Base-by-base conservation (phyloP, 768 basidiomycete genomes). In the Symmetrospora coprosmae region DNA sequence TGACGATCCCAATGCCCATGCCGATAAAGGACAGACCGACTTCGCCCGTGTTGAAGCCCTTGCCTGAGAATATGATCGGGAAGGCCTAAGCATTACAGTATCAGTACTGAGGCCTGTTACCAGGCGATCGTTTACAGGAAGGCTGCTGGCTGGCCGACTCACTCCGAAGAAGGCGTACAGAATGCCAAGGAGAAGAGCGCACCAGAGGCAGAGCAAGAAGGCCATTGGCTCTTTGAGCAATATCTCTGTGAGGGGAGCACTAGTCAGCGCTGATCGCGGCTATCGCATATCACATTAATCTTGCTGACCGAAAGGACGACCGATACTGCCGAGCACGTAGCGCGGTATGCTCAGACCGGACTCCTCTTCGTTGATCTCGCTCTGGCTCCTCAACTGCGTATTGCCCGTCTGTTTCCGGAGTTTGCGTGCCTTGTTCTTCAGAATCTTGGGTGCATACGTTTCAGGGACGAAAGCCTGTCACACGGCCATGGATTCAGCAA, bases 381-480 rank as follows among this genome's bases (percentile, higher is more conserved):
- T 71, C 77, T 65, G 64, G 82, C 82, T 40, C 33, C 14, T 31
- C 13, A 58, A 27, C 4, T 33, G 78, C 23, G 46, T 17, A 31
- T 55, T 48, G 37, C 66, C 65, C 1, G 55, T 65, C 61, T 66
- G 64, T 34, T 51, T 50, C 8, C 48, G 41, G 13, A 66, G 60
- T 50, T 60, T 55, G n/a, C 39, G 47, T 2, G 75, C 76, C 19
- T 72, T 73, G 27, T 78, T 76, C 31, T 76, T 66, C 14, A 81
- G 80, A 37, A 87, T 77, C 35, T 84, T 74, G 1, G 86, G 86
- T 0, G 77, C 81, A 67, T 86, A 88, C 0, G 86, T 86, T 71
- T 87, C 86, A 28, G 74, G 75, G 17, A 84, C 72, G 34, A 85
- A 68, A 11, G n/a, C n/a, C n/a, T n/a, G n/a, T n/a, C n/a, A n/a